Percentiles rank a stretch among this genome's conserved stretches.
These are phyloP conservation scores for Aspergillus sp. DNA, from an alignment of 2,329 filamentous ascomycete species.

Conservation along the genomic window DNA sequence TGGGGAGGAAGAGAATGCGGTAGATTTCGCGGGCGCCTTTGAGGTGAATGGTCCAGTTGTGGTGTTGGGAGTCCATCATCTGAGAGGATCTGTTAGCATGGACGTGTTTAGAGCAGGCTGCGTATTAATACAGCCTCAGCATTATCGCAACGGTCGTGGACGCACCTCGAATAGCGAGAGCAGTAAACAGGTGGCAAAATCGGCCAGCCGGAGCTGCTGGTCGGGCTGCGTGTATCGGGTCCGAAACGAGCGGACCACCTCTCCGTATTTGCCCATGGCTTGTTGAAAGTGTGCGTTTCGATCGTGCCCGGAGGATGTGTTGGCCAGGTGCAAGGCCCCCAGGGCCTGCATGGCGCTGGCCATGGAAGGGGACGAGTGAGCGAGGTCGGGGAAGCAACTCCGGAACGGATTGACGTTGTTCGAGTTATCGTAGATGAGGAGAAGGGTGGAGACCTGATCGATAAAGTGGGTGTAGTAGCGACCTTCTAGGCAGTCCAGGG, in stretches of 20 bases:
- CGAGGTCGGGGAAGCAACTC: slow-evolving; percentile 32
- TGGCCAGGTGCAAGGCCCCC: slow-evolving; percentile 42
- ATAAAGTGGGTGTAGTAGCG: slow-evolving; percentile 39
- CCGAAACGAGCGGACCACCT: slow-evolving; percentile 34
- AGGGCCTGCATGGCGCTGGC: slow-evolving; percentile 40
- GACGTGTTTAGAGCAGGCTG: too few relatives aligned
- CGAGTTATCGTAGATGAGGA: slow-evolving; percentile 37
- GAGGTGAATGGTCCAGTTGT: slow-evolving; percentile 41
- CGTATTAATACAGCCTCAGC: not conserved
- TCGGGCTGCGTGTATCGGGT: slow-evolving; percentile 25
- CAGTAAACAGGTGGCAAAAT: slow-evolving; percentile 36
- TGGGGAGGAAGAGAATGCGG: slow-evolving; percentile 30
- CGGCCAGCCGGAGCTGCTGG: slow-evolving; percentile 25
- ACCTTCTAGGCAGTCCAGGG: slow-evolving; percentile 24
- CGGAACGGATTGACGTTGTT: slow-evolving; percentile 39
- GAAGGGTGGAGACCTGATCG: slow-evolving; percentile 31
- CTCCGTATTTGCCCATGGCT: slow-evolving; percentile 39
- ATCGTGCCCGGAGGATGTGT: slow-evolving; percentile 31
- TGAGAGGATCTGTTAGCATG: slow-evolving; percentile 7
- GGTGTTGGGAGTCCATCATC: slow-evolving; percentile 40
- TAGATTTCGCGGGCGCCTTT: slow-evolving; percentile 41
- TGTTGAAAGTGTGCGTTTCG: slow-evolving; percentile 36
- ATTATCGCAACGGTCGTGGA: not conserved
- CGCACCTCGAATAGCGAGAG: slow-evolving; percentile 36
- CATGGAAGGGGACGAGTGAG: slow-evolving; percentile 34